Base-by-base conservation (phyloP, 2,329 filamentous ascomycete genomes). In the Colletotrichum caudatum region DNA sequence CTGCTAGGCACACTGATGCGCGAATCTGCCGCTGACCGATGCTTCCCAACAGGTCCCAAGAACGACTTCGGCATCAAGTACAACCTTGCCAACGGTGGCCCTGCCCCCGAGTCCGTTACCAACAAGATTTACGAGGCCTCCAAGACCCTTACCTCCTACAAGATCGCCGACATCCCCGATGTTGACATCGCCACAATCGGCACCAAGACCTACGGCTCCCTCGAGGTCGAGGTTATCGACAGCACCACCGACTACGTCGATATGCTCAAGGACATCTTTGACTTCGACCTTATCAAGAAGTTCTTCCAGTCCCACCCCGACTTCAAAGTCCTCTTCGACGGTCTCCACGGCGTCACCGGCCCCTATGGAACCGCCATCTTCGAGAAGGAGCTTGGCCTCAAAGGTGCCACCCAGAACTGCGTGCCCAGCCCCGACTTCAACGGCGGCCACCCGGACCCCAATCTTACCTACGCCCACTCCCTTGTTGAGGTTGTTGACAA, bases 21-120 rank as follows among this genome's bases (percentile, higher is more conserved):
- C 44, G 23, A 9, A 12, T 7, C 68, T 46, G 63, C 23, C 14
- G 63, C 66, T 69, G 66, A 76, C 46, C 11, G 53, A 53, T 66
- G 39, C 35, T 20, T 8, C 35, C 20, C 16, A 3, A 54, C 77
- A 97, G 94, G 95, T 63, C 96, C 96, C 74, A 92, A 90, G 77
- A 93, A 96, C 81, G 96, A 99, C 84, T 99, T 99, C 78, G 96
- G 96, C 77, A 99, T 99, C 91, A 99, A 99, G 87, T 99, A 99
- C 90, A 99, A 99, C 88, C 88, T 99, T 71, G 88, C 94, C 82
- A 98, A 99, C 80, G 96, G 96, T 78, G 96, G 95, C 68, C 96
- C 96, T 54, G 96, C 96, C 68, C 96, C 96, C 71, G 96, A 99
- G 84, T 92, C 93, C 66, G 94, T 99, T 76, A 99, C 96, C 76